These are phyloP conservation scores for Nakazawaea pomicola DNA, from an alignment of 805 yeast species.

Conservation along the genomic window DNA sequence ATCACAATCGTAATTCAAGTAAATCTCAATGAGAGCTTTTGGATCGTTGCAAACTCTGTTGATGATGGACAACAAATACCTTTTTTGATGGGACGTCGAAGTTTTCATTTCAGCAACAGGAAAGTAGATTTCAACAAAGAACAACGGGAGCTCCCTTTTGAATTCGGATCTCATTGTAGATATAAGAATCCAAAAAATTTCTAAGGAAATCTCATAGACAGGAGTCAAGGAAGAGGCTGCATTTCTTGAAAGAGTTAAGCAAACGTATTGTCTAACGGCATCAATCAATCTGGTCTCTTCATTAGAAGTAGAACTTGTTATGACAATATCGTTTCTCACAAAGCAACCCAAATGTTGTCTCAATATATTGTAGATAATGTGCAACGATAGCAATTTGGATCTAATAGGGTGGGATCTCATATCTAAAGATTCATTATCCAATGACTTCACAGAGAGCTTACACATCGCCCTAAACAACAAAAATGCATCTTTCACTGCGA, in stretches of 20 bases:
- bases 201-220: conserved; percentile 85
- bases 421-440: conserved; percentile 73
- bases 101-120: conserved; percentile 91
- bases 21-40: conserved; percentile 84
- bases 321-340: conserved; percentile 49
- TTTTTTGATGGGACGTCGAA: conserved; percentile 88
- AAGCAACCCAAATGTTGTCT: conserved; percentile 83
- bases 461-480: conserved; percentile 92
- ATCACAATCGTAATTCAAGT: conserved; percentile 94
- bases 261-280: conserved; percentile 78
- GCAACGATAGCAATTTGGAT: conserved; percentile 83
- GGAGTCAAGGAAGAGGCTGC: conserved; percentile 91
- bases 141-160: conserved; percentile 90
- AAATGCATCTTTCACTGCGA: conserved; percentile 85
- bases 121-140: conserved; percentile 87
- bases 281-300: conserved; percentile 63
- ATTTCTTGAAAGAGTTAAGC: conserved; percentile 80
- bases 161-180: conserved; percentile 82
- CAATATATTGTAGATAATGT: conserved; percentile 79
- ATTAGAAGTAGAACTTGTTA: conserved; percentile 44
- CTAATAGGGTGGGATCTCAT: conserved; percentile 91
- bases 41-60: conserved; percentile 85
- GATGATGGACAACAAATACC: conserved; percentile 77
- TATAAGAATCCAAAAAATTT: conserved; percentile 87
- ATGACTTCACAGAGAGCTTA: conserved; percentile 77